Evolutionary conservation across 768 basidiomycete species (phyloP), one percentile per base, ranked within the genome.

Genomic region (Mycena galopus): DNA sequence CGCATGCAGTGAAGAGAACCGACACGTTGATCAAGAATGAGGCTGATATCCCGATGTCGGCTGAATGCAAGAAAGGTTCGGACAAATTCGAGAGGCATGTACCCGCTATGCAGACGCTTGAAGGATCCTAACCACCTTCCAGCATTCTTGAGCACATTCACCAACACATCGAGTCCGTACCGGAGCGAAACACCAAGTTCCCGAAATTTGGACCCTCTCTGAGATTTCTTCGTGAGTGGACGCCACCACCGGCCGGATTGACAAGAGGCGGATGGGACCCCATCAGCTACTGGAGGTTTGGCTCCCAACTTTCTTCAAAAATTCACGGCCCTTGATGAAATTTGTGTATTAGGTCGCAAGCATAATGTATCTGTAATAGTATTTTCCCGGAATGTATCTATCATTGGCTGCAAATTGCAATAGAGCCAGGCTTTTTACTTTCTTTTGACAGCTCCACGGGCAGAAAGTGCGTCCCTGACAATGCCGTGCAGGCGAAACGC

Each of bases 331-430:
- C 2, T 51, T 50, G 21, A 30, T 35, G 32, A n/a, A 65, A 33
- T n/a, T n/a, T n/a, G n/a, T 55, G 55, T 11, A 14, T 29, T 63
- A 92, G 90, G 88, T 89, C 47, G 90, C 89, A 6, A 83, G 86
- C 68, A 88, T 88, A 0, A 79, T 94, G 19, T 73, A 85, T 42
- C 94, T 93, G 1, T 94, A 86, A n/a, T n/a, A n/a, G n/a, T n/a
- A n/a, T n/a, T n/a, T n/a, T n/a, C n/a, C n/a, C n/a, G n/a, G n/a
- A n/a, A n/a, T n/a, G n/a, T n/a, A n/a, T n/a, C n/a, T n/a, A n/a
- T n/a, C n/a, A n/a, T n/a, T n/a, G n/a, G n/a, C n/a, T n/a, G n/a
- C n/a, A n/a, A n/a, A n/a, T n/a, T n/a, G n/a, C n/a, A n/a, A n/a
- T n/a, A n/a, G n/a, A n/a, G n/a, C n/a, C n/a, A n/a, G n/a, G n/a